Base-by-base conservation (phyloP, 768 basidiomycete genomes). In the Amanita rubescens region DNA sequence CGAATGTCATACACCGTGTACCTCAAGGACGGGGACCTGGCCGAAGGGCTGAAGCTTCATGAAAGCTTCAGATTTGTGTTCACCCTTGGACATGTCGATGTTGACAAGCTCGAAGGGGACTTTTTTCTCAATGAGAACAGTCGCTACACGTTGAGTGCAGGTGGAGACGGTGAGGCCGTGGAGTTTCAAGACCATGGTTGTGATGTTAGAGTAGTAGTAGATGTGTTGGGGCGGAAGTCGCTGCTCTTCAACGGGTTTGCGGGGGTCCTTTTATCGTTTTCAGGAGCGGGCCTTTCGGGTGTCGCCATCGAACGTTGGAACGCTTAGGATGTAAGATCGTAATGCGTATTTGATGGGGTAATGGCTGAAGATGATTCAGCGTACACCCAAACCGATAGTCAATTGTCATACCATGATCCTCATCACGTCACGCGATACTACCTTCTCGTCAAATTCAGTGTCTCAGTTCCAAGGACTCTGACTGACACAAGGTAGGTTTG, bases 41-140 rank as follows among this genome's bases (percentile, higher is more conserved):
- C 79, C 77, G 57, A 81, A 82, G 0, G 84, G 82, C 61, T 85
- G 81, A 34, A 66, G 60, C 22, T 63, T 57, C 7, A 70, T 12
- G 63, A 59, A 73, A 6, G 48, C 68, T 1, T 70, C 54, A 0
- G 59, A 0, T 60, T 77, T 80, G 17, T 79, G 73, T 57, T 75
- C 71, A 15, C 64, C 59, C 51, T 70, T 69, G n/a, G 41, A 0
- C 22, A 76, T 43, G 58, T 75, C 60, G 55, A 80, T 44, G 11
- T n/a, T n/a, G 20, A 72, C 57, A 44, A 80, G 37, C 56, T 77
- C 73, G 61, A 75, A 82, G 0, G 75, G 72, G 10, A 84, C 65
- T 2, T 70, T 55, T 58, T 77, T 75, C 62, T 82, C 81, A 51
- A 69, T 64, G 52, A 72, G 67, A 17, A 78, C 59, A 41, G 66